phyloP scores from a whole-genome alignment of 352 stramenopile species.

The Globisporangium okanoganense region DNA sequence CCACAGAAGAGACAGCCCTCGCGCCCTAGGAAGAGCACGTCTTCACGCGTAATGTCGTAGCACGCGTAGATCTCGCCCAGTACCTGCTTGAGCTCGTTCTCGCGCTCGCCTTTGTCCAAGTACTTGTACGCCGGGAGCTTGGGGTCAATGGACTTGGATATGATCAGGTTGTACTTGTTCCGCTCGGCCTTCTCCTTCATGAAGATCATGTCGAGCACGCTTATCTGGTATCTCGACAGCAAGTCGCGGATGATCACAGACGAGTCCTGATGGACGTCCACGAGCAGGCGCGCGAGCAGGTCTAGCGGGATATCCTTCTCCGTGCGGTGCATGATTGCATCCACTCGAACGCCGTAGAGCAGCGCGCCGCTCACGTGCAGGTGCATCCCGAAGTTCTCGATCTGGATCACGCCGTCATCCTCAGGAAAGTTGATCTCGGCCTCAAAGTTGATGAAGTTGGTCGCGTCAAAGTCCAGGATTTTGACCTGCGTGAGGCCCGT shows the following conservation, averaged over 20 bases:
- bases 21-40: slow-evolving; percentile 94
- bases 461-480: slow-evolving; percentile 97
- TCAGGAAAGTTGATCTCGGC: slow-evolving; percentile 97
- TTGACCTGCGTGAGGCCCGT: slow-evolving; percentile 95
- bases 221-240: slow-evolving; percentile 94
- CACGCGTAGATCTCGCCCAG: slow-evolving; percentile 94
- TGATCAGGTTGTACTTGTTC: slow-evolving; percentile 98
- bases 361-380: slow-evolving; percentile 70
- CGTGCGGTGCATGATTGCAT: slow-evolving; percentile 96
- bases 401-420: slow-evolving; percentile 91
- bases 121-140: slow-evolving; percentile 96
- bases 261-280: slow-evolving; percentile 96
- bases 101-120: slow-evolving; percentile 95
- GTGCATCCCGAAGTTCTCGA: slow-evolving; percentile 96
- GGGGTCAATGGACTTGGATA: slow-evolving; percentile 94
- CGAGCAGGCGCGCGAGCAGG: slow-evolving; percentile 92
- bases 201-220: slow-evolving; percentile 95
- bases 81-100: slow-evolving; percentile 97
- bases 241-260: slow-evolving; percentile 94
- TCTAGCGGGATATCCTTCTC: slow-evolving; percentile 96
- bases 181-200: slow-evolving; percentile 90
- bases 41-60: slow-evolving; percentile 96
- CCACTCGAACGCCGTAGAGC: slow-evolving; percentile 88
- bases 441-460: slow-evolving; percentile 98
- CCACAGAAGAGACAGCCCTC: slow-evolving; percentile 93